A percentile compares a stretch with the other conserved stretches of the same genome.
Evolutionary conservation across 495 filamentous ascomycete species (phyloP).

Genomic region (Aspergillus kassunensis): DNA sequence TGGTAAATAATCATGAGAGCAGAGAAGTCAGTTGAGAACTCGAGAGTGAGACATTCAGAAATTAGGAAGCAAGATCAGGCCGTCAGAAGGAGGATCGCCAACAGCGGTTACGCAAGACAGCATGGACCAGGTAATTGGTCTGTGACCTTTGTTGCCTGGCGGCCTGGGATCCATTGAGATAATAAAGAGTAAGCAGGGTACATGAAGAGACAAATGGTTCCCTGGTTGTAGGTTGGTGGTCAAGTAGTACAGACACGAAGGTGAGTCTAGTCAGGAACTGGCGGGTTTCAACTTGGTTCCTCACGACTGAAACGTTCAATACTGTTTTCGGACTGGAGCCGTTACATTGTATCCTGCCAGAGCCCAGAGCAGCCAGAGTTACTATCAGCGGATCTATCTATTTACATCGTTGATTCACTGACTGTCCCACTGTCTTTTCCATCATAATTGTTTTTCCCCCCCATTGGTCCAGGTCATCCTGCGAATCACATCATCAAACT

Average conservation of each 20-base stretch:
- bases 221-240: background rate
- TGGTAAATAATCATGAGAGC: background rate
- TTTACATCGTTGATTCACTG: too few relatives aligned
- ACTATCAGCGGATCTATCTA: too few relatives aligned
- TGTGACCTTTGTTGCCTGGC: slow-evolving; percentile 2
- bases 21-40: background rate
- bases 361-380: too few relatives aligned
- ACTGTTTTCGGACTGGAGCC: too few relatives aligned
- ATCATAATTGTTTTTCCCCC: too few relatives aligned
- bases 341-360: too few relatives aligned
- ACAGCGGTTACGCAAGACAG: slow-evolving; percentile 15
- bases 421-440: too few relatives aligned
- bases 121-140: slow-evolving; percentile 11
- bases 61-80: background rate
- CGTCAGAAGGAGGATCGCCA: slow-evolving; percentile 7
- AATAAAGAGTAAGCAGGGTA: background rate
- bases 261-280: slow-evolving; percentile 10
- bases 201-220: background rate
- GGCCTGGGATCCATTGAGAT: background rate
- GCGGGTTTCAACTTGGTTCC: background rate
- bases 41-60: background rate
- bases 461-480: too few relatives aligned
- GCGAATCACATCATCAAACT: too few relatives aligned
- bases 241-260: too few relatives aligned
- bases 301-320: slow-evolving; percentile 1